A percentile compares a stretch with the other conserved stretches of the same genome.
Evolutionary conservation across 2,329 filamentous ascomycete genomes (phyloP).

Genomic region (Myriosclerotinia curreyana): DNA sequence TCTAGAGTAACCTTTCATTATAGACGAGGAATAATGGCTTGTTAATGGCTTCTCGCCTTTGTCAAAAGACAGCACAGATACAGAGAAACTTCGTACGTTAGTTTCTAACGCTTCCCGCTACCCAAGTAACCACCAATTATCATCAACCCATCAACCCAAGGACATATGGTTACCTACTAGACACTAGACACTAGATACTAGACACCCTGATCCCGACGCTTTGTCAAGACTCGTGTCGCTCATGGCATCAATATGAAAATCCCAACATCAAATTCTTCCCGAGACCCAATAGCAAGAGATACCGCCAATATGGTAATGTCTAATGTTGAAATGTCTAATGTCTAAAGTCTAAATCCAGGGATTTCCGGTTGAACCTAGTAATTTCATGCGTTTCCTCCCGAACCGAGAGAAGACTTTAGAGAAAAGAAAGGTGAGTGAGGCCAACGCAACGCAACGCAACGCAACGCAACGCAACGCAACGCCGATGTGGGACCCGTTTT

Average conservation of each 20-base stretch:
- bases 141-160: background rate
- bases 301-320: slow-evolving; percentile 19
- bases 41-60: slow-evolving; percentile 10
- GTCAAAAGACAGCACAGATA: background rate
- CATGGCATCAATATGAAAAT: slow-evolving; percentile 3
- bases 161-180: too few species aligned
- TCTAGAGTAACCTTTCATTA: too few species aligned
- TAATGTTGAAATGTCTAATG: slow-evolving; percentile 2
- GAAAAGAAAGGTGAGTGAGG: background rate
- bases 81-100: too few species aligned
- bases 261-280: background rate
- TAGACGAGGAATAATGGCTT: background rate
- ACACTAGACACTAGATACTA: too few species aligned
- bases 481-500: slow-evolving; percentile 18
- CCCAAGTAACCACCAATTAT: background rate
- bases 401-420: slow-evolving; percentile 9
- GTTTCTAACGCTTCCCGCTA: too few species aligned
- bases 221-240: slow-evolving; percentile 16
- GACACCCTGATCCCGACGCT: background rate
- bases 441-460: slow-evolving; percentile 8
- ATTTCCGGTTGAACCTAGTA: background rate
- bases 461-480: slow-evolving; percentile 4
- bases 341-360: slow-evolving; percentile 13
- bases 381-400: slow-evolving; percentile 6
- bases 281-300: slow-evolving; percentile 15